phyloP scores from a whole-genome alignment of 192 early-diverging fungal species.

The Lobulomyces angularis region DNA sequence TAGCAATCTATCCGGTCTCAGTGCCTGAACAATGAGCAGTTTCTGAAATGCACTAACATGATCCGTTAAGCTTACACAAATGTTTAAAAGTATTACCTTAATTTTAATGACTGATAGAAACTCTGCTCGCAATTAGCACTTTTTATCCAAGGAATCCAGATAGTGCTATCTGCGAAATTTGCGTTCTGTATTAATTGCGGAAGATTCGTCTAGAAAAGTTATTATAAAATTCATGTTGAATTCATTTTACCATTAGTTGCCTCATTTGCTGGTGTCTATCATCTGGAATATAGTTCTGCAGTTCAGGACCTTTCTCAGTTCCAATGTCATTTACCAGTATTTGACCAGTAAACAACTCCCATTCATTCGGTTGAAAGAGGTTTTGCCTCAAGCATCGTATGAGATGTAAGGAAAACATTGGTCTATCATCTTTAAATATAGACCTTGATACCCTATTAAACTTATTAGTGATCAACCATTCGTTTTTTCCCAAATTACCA shows the following conservation, averaged over 20 bases:
- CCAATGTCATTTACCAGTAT: conserved; percentile 15
- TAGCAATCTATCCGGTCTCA: conserved; percentile 38
- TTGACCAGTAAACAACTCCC: conserved; percentile 33
- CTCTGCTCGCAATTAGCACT: conserved; percentile 18
- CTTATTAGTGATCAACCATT: not conserved
- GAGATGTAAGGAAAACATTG: conserved; percentile 37
- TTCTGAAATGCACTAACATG: conserved; percentile 34
- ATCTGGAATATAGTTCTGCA: conserved; percentile 33
- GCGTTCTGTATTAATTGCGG: conserved; percentile 11
- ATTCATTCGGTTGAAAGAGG: conserved; percentile 36
- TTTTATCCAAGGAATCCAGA: conserved; percentile 30
- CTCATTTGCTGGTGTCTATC: conserved; percentile 13
- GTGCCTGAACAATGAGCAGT: conserved; percentile 31
- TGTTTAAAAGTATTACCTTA: conserved; percentile 21
- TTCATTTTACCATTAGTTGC: conserved; percentile 12
- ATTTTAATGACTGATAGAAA: conserved; percentile 8
- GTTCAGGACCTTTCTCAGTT: conserved; percentile 3
- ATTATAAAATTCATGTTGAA: not conserved
- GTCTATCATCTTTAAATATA: conserved; percentile 39
- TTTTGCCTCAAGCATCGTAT: conserved; percentile 20
- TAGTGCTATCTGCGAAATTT: conserved; percentile 20
- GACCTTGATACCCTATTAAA: conserved; percentile 31
- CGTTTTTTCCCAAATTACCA: too few relatives aligned
- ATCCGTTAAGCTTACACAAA: not conserved
- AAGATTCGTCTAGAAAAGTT: conserved; percentile 3